These are phyloP conservation scores for Euptelea pleiosperma DNA, from an alignment of 164 flowering plant genomes.

Conservation along the genomic window DNA sequence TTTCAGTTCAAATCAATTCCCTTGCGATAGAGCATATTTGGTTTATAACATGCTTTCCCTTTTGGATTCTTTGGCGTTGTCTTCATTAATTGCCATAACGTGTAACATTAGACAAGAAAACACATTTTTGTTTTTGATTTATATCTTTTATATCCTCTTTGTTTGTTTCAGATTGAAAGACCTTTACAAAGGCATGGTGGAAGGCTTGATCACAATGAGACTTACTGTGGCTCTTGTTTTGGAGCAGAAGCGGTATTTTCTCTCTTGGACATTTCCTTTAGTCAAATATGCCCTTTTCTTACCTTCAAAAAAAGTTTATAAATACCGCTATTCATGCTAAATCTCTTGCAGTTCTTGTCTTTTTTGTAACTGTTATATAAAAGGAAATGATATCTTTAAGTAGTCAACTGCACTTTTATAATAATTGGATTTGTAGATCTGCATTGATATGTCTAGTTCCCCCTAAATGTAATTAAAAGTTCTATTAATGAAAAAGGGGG, in stretches of 20 bases:
- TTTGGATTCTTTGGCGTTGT: not conserved
- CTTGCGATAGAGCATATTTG: no score
- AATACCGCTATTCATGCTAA: not conserved
- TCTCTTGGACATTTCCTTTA: not conserved
- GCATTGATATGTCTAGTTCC: no score
- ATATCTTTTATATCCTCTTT: not conserved
- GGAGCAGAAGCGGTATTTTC: slow-evolving; percentile 68
- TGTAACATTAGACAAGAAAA: not conserved
- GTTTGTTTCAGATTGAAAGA: slow-evolving; percentile 55
- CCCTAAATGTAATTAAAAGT: no score
- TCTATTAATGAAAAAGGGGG: no score
- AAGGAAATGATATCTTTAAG: no score
- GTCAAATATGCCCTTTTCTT: slow-evolving; percentile 7
- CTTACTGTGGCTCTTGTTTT: slow-evolving; percentile 78
- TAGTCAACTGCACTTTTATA: no score
- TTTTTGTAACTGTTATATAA: no score
- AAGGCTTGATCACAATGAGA: slow-evolving; percentile 74
- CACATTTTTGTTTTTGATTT: not conserved
- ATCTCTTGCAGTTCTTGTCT: not conserved
- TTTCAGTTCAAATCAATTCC: no score
- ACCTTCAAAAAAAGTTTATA: not conserved
- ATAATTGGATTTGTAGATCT: no score
- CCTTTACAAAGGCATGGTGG: slow-evolving; percentile 83
- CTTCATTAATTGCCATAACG: not conserved
- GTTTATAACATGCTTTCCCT: not conserved